Conservation (phyloP, 345 rosid species). For the Pistacia integerrima region DNA sequence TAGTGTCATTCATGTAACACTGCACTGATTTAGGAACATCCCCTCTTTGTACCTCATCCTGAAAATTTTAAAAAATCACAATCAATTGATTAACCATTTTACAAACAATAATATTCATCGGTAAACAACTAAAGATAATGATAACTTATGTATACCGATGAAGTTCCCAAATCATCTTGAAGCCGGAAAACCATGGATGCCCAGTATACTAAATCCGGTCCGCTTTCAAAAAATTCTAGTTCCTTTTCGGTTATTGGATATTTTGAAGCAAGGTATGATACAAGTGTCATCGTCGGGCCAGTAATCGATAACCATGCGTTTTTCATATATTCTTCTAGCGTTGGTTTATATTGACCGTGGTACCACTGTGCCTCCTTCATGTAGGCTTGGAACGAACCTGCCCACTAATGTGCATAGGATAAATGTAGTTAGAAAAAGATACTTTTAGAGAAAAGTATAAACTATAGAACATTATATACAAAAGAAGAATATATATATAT, state of each 20-base stretch:
- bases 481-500: too few species aligned
- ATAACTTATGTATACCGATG: conserved; percentile 3
- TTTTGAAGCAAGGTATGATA: not conserved
- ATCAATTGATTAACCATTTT: conserved; percentile 2
- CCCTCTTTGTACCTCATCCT: conserved; percentile 38
- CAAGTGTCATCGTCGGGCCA: not conserved
- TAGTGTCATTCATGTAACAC: conserved; percentile 39
- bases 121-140: not conserved
- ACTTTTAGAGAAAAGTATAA: not conserved
- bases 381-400: conserved; percentile 16
- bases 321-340: conserved; percentile 23
- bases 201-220: not conserved
- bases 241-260: not conserved
- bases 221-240: not conserved
- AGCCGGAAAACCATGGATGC: not conserved
- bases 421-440: not conserved
- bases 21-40: conserved; percentile 34
- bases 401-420: conserved; percentile 16
- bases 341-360: not conserved
- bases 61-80: not conserved
- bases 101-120: not conserved
- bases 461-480: too few species aligned
- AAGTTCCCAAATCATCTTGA: conserved; percentile 8
- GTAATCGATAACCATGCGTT: conserved; percentile 13
- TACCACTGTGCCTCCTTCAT: conserved; percentile 32